Base-by-base conservation (phyloP, 2,329 filamentous ascomycete genomes). In the Cordyceps javanica region DNA sequence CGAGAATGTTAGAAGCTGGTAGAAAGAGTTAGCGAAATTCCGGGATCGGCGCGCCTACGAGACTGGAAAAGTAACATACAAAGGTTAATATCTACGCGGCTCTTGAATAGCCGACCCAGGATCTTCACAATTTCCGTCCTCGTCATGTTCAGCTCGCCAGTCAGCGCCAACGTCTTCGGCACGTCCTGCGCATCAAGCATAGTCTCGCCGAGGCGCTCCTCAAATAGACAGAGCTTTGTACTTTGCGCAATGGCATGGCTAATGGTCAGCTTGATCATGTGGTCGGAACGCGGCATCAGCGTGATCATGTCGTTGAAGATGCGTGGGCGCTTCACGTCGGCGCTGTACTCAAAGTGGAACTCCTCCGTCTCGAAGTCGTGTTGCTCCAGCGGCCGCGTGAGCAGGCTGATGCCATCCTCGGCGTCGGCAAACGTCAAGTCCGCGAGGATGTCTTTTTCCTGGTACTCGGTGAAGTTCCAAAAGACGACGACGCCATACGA, bases 241-340 rank as follows among this genome's bases (percentile, higher is more conserved):
- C 92, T 97, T 73, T 99, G 94, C 1, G 91, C 91, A 64, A 99
- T 97, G 38, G 92, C 94, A 70, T 99, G 94, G 70, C 90, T 95
- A 77, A 99, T 99, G 34, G 93, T 91, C 16, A 99, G 80, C 74
- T 97, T 97, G 70, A 97, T 96, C 93, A 99, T 97, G 74, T 99
- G 94, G 74, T 99, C 94, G 28, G 81, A 83, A 39, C 90, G 87
- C 60, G 91, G 95, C 61, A 95, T 82, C 45, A 99, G 77, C 0
- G 94, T 99, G 66, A 99, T 97, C 94, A 99, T 99, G 72, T 99
- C 94, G 73, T 99, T 97, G 76, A 95, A 99, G 30, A 99, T 89
- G 58, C 94, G 84, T 5, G 94, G 94, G 51, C 92, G 84, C 61
- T 91, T 88, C 34, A 94, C 91, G 59, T 90, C 82, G 1, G 85